Evolutionary conservation across 2,329 filamentous ascomycete genomes (phyloP).

Genomic region (Scedosporium boydii): DNA sequence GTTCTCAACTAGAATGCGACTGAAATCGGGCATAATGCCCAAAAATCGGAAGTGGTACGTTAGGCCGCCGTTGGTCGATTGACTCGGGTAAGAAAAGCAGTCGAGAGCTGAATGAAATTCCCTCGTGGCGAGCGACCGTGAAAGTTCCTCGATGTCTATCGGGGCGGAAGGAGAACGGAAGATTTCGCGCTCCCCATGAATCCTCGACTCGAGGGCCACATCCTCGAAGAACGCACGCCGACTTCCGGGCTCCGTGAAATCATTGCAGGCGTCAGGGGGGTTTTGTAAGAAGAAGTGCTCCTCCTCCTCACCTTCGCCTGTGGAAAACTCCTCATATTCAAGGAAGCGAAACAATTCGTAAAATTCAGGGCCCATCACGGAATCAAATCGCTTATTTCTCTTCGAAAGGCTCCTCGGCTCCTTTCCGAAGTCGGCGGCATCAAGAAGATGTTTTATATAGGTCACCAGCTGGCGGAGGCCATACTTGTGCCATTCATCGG

Average conservation of each 20-base stretch:
- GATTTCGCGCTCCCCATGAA: conserved; percentile 27
- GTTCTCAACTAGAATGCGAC: conserved; percentile 10
- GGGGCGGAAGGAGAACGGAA: conserved; percentile 18
- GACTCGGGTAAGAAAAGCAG: conserved; percentile 20
- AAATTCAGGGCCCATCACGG: conserved; percentile 42
- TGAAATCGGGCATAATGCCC: conserved; percentile 24
- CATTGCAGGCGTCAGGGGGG: conserved; percentile 17
- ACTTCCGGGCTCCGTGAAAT: conserved; percentile 25
- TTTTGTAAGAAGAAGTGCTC: conserved; percentile 27
- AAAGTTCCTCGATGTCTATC: conserved; percentile 21
- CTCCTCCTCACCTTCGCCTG: conserved; percentile 28
- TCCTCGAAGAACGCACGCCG: conserved; percentile 40
- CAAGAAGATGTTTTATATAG: conserved; percentile 41
- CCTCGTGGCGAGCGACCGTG: conserved; percentile 14
- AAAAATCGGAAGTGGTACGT: conserved; percentile 15
- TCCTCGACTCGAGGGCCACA: conserved; percentile 32
- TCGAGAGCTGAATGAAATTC: conserved; percentile 18
- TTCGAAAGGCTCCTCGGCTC: conserved; percentile 39
- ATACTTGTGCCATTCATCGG: conserved; percentile 28
- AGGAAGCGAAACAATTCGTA: conserved; percentile 38
- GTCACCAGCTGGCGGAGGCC: conserved; percentile 36
- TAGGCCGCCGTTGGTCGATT: conserved; percentile 7
- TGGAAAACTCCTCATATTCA: conserved; percentile 33
- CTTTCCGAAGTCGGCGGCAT: conserved; percentile 18
- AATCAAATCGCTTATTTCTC: conserved; percentile 45